phyloP scores from a whole-genome alignment of 106 monocot genomes.

The Allium sativum region DNA sequence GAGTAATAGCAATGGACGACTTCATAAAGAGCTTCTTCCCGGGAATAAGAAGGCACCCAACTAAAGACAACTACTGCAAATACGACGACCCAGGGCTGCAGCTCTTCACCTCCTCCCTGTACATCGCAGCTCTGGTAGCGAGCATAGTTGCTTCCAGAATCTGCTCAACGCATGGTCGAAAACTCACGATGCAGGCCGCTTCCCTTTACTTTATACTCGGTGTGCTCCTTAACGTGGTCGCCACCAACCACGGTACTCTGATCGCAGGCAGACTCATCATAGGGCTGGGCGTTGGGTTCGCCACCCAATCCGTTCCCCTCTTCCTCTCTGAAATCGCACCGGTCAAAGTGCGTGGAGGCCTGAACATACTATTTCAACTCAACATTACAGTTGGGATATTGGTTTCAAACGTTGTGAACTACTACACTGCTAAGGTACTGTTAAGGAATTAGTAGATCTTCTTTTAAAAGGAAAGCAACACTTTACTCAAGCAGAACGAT shows the following conservation, averaged over 20 bases:
- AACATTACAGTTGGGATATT: constrained; percentile 27
- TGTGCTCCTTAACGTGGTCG: constrained; percentile 23
- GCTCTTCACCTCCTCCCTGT: constrained; percentile 46
- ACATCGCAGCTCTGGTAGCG: constrained; percentile 31
- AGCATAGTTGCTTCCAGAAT: constrained; percentile 25
- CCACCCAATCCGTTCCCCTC: constrained; percentile 30
- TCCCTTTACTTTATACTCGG: constrained; percentile 35
- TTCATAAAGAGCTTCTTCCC: constrained; percentile 42
- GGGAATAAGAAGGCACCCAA: constrained; percentile 17
- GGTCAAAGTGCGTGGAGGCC: constrained; percentile 8
- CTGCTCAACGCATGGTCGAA: constrained; percentile 21
- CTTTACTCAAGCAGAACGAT: too few relatives aligned
- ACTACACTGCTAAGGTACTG: constrained; percentile 10
- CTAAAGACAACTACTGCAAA: constrained; percentile 41
- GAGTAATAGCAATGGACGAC: constrained; percentile 39
- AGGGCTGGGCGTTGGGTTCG: constrained; percentile 31
- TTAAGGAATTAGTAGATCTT: too few relatives aligned
- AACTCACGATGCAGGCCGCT: constrained; percentile 24
- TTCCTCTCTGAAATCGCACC: constrained; percentile 20
- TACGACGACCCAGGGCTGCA: constrained; percentile 37
- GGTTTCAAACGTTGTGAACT: constrained; percentile 28
- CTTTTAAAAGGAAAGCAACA: too few relatives aligned
- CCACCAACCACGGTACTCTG: constrained; percentile 19
- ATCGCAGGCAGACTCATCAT: constrained; percentile 31
- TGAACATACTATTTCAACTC: constrained; percentile 39